Base-by-base conservation (phyloP, 139 green algal species). In the Prasinococcaceae sp. region DNA sequence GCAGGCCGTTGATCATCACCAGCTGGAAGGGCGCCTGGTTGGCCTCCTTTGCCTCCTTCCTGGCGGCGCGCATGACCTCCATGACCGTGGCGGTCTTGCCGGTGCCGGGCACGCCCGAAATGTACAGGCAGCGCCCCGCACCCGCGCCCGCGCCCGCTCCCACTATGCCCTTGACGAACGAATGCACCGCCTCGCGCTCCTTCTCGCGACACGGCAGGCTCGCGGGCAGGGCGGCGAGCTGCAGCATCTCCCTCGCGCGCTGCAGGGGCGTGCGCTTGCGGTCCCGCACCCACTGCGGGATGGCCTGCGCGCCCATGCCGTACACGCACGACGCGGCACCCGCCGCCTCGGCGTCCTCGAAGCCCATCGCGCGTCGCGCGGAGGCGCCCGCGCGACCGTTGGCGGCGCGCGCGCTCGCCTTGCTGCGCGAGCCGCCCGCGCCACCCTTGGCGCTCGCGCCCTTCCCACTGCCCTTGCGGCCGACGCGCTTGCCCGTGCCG, bases 61-160 rank as follows among this genome's bases (percentile, higher is more conserved):
- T 43, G 20, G 69, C 8, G 10, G 30, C 14, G 12, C 66, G 44
- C 33, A 76, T 60, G 24, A 79, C 68, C 36, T 84, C 70, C 29
- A 77, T 50, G 30, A 92, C 78, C 0, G 79, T 88, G 10, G 90
- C 90, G 2, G 90, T 98, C 76, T 98, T 95, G 60, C 90, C 90
- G 0, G 90, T 97, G 30, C 90, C 90, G 0, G 90, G 90, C 46
- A 98, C 87, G 14, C 90, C 90, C 30, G 70, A 86, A 37, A 98
- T 79, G 67, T 97, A 98, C 52, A 96, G 65, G 57, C 74, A 94
- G 41, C 44, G 47, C 6, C 84, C 82, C 2, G 41, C 32, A 28
- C n/a, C 20, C 45, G 47, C 52, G 73, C 72, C 77, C 24, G 72
- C 68, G 2, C 44, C 51, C 29, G 17, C 37, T 38, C 37, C 27